Base-by-base conservation (phyloP, 1,284 basidiomycete species). In the Neonothopanus nambi region DNA sequence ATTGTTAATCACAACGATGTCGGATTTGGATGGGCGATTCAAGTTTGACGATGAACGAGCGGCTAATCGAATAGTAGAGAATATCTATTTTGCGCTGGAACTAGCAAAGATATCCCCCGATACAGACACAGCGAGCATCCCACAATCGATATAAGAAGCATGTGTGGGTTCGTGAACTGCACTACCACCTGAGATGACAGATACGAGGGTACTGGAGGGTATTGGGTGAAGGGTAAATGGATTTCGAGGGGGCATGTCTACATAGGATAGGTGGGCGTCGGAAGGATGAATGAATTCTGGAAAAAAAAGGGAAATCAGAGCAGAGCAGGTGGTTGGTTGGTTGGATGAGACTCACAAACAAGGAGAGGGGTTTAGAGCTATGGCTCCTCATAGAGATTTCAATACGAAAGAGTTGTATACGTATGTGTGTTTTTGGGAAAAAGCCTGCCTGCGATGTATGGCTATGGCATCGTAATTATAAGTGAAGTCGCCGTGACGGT, bases 81-180 rank as follows among this genome's bases (percentile, higher is more conserved):
- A 56, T 48, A 87, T 80, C 64, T 86, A 82, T 26, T 74, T 75
- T 20, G 82, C 78, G 61, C 82, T 85, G 3, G 84, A 85, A 50
- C 81, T 84, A 20, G 84, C 81, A 62, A 86, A 85, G 35, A 84
- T 76, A 55, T 86, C 82, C 3, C 85, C 86, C 18, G 78, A 80
- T 6, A 88, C 82, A 13, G 81, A 70, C n/a, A 75, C 76, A 2
- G 69, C 68, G 40, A 88, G 75, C 69, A 87, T 80, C n/a, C 84
- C 83, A 12, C 67, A 58, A 3, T 84, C 84, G 3, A 82, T 81
- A 58, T 77, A 78, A 0, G 76, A 77, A n/a, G 78, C 78, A 63
- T 83, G 77, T 0, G 84, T 80, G n/a, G 85, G 85, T 65, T 89
- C 85, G 60, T 89, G 85, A 5, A 85, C 85, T 37, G 80, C 80